These are phyloP conservation scores for Hygrocybe punicea DNA, from an alignment of 768 basidiomycete genomes.

Conservation along the genomic window DNA sequence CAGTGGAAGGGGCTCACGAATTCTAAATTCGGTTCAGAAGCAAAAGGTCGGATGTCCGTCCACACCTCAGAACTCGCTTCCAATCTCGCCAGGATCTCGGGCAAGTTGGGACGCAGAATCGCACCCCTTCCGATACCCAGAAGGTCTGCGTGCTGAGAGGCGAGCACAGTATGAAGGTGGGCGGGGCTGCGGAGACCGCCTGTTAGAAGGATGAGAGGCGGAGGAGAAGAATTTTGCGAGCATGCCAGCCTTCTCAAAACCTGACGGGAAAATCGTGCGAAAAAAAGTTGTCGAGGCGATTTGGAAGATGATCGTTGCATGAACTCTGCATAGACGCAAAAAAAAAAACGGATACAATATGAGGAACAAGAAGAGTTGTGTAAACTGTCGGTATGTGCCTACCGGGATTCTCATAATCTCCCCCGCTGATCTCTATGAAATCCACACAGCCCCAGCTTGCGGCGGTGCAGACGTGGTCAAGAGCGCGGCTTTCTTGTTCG, in stretches of 20 bases:
- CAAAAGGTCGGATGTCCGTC: constrained; percentile 27
- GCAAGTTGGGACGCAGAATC: constrained; percentile 59
- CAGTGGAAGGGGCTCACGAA: no score
- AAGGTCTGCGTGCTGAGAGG: constrained; percentile 59
- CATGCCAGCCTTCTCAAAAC: constrained; percentile 44
- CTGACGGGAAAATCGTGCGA: constrained; percentile 59
- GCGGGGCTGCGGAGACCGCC: constrained; percentile 65
- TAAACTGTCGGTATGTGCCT: no score
- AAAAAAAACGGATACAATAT: no score
- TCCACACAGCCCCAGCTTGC: constrained; percentile 67
- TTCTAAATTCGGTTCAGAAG: constrained; percentile 35
- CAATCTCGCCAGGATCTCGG: constrained; percentile 31
- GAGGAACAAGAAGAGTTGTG: no score
- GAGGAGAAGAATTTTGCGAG: constrained; percentile 21
- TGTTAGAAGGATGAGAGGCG: no score
- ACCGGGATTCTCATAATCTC: no score
- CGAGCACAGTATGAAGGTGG: constrained; percentile 52
- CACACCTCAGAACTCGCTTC: constrained; percentile 16
- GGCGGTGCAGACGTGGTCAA: constrained; percentile 59
- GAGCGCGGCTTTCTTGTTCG: constrained; percentile 43
- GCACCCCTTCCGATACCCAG: constrained; percentile 74
- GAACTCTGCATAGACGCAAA: constrained; percentile 50
- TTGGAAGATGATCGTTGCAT: constrained; percentile 26
- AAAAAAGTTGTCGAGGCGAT: constrained; percentile 65
- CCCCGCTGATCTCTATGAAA: constrained; percentile 85